Percentiles rank a stretch among this genome's conserved stretches.
These are phyloP conservation scores for Gillenia trifoliata DNA, from an alignment of 306 rosid species.

Conservation along the genomic window DNA sequence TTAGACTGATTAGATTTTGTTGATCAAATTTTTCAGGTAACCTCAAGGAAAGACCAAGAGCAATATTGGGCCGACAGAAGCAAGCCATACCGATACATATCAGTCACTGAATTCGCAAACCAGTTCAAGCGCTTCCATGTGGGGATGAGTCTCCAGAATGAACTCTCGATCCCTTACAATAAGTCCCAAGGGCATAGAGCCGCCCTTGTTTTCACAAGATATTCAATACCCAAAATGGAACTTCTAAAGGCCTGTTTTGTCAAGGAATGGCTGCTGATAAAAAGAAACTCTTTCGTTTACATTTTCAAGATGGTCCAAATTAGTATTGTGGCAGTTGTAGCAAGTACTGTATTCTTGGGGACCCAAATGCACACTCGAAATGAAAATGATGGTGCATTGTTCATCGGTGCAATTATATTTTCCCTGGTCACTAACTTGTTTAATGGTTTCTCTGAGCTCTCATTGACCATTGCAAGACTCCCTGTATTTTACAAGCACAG, in stretches of 20 bases:
- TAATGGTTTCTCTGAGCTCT: conserved; percentile 64
- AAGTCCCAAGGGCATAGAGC: conserved; percentile 57
- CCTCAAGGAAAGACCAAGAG: conserved; percentile 85
- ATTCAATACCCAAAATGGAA: conserved; percentile 38
- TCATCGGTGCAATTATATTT: conserved; percentile 60
- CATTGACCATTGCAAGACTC: conserved; percentile 67
- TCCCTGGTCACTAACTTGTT: conserved; percentile 65
- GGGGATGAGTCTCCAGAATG: conserved; percentile 41
- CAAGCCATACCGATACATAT: conserved; percentile 40
- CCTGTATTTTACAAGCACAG: conserved; percentile 92
- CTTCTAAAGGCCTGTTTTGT: conserved; percentile 65
- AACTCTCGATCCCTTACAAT: conserved; percentile 52
- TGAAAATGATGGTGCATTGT: conserved; percentile 56
- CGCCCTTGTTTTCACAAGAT: conserved; percentile 54
- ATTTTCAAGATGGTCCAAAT: conserved; percentile 60
- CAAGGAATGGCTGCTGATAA: conserved; percentile 71
- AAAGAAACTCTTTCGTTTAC: conserved; percentile 67
- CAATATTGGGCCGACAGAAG: conserved; percentile 78
- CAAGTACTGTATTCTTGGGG: conserved; percentile 59
- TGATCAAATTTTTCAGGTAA: conserved; percentile 41
- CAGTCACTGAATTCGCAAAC: conserved; percentile 57
- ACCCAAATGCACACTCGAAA: conserved; percentile 50
- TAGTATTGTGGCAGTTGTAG: conserved; percentile 30
- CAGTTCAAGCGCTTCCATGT: conserved; percentile 66
- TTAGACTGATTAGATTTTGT: neutral